phyloP scores from a whole-genome alignment of 2,329 filamentous ascomycete genomes.

The Diplocarpon mali region DNA sequence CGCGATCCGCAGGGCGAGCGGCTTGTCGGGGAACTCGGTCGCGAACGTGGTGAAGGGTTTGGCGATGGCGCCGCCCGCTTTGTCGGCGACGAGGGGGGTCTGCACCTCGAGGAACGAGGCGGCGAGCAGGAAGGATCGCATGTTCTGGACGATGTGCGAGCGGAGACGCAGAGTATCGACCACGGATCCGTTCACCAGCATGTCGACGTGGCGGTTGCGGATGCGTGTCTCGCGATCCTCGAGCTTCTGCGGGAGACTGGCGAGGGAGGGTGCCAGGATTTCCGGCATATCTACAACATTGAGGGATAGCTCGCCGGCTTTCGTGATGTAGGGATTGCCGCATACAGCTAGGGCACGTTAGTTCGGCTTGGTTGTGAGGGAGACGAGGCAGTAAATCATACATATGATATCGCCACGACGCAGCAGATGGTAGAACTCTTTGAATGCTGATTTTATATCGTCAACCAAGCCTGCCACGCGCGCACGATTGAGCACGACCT shows the following conservation, averaged over 20 bases:
- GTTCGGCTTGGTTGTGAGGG: neutral
- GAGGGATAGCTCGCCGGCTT: conserved; percentile 61
- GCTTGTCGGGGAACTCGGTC: conserved; percentile 61
- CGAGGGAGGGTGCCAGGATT: conserved; percentile 66
- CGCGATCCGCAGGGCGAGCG: conserved; percentile 73
- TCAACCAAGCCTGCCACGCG: conserved; percentile 30
- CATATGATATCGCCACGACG: conserved; percentile 76
- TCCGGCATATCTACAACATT: conserved; percentile 55
- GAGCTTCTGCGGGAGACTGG: conserved; percentile 63
- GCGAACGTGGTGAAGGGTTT: conserved; percentile 75
- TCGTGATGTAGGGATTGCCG: conserved; percentile 59
- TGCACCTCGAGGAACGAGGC: conserved; percentile 75
- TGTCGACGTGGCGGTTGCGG: conserved; percentile 73
- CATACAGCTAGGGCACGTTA: conserved; percentile 39
- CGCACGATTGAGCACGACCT: conserved; percentile 63
- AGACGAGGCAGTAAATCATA: conserved; percentile 34
- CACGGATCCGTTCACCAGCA: conserved; percentile 62
- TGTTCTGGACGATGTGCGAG: conserved; percentile 59
- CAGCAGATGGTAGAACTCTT: conserved; percentile 52
- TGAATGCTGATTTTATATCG: conserved; percentile 36
- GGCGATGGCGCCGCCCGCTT: conserved; percentile 78
- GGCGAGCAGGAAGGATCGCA: conserved; percentile 63
- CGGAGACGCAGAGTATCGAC: conserved; percentile 63
- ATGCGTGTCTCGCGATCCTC: conserved; percentile 61
- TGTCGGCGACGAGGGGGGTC: conserved; percentile 75